phyloP scores from a whole-genome alignment of 352 stramenopile species.

The Globisporangium viniferum region DNA sequence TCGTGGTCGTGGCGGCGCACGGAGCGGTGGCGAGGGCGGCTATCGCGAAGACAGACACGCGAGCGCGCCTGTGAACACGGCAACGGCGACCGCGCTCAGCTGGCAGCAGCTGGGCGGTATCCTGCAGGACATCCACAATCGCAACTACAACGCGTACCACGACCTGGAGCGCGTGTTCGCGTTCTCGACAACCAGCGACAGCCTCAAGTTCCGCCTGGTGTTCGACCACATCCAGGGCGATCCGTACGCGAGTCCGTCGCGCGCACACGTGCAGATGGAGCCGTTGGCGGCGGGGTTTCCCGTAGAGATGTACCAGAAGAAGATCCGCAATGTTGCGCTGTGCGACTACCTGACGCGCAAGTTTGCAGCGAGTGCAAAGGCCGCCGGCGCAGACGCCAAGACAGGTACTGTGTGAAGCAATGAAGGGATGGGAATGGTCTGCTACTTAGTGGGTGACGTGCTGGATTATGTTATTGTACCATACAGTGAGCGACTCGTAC shows the following conservation, averaged over 20 bases:
- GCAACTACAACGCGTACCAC: conserved; percentile 87
- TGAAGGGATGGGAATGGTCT: background rate
- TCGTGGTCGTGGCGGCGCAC: conserved; percentile 13
- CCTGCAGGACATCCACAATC: conserved; percentile 55
- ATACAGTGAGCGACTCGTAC: conserved; percentile 60
- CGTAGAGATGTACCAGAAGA: conserved; percentile 64
- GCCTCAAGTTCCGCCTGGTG: conserved; percentile 73
- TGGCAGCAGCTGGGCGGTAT: conserved; percentile 50
- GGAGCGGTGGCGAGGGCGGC: conserved; percentile 2
- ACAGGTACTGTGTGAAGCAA: conserved; percentile 17
- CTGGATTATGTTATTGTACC: conserved; percentile 1
- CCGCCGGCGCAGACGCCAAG: conserved; percentile 63
- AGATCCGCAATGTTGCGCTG: conserved; percentile 79
- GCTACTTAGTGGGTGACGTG: background rate
- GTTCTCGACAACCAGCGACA: conserved; percentile 19
- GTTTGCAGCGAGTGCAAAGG: conserved; percentile 64
- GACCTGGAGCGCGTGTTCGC: conserved; percentile 60
- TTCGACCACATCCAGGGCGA: conserved; percentile 95
- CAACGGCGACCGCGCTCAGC: conserved; percentile 20
- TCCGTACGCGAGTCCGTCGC: conserved; percentile 94
- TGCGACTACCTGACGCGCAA: conserved; percentile 90
- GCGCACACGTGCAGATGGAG: conserved; percentile 88
- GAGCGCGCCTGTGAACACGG: conserved; percentile 6
- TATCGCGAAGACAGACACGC: conserved; percentile 14
- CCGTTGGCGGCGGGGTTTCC: conserved; percentile 77